Evolutionary conservation across 805 yeast genomes (phyloP), one percentile per base, ranked within the genome.

Genomic region (Lachancea cidri): DNA sequence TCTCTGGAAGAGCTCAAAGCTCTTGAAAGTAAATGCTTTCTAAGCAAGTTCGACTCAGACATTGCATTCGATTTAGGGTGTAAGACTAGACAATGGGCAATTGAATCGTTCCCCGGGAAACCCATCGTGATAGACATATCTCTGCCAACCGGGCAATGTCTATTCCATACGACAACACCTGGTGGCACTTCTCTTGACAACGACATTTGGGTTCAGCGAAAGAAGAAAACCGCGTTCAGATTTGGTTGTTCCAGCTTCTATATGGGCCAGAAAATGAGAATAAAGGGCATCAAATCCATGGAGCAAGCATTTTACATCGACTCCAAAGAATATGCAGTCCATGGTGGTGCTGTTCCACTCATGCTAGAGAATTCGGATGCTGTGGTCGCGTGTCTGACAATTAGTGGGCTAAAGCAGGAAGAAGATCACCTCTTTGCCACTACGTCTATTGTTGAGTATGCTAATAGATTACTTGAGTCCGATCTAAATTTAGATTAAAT

Each of bases 311-410:
- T 59, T 31, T 69, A 65, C 40, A 58, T 74, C 15, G 67, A 70
- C 20, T 60, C 70, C 7, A 49, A 49, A 15, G 75, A 71, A 9
- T 76, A 67, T 49, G 77, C 79, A 7, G 57, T 66, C 22, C 79
- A 74, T 48, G 83, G 83, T 17, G 83, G 83, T 40, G 70, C 74
- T 25, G 68, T 77, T 37, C 81, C 81, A 8, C 58, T 77, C 24
- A 66, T 65, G 43, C 48, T 72, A 15, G 41, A 41, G 2, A 48
- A 51, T 17, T 54, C 55, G 17, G 60, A 62, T 19, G 54, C 60
- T 33, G 62, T 72, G 11, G 54, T 73, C 16, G 83, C 74, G 6
- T 68, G 75, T 1, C 58, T 77, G 33, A 74, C 81, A 3, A 64
- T 76, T 33, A 74, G 80, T 55, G 83, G 83, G 0, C 66, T 77